phyloP scores from a whole-genome alignment of 2,329 filamentous ascomycete genomes.

The Cercospora sesami region DNA sequence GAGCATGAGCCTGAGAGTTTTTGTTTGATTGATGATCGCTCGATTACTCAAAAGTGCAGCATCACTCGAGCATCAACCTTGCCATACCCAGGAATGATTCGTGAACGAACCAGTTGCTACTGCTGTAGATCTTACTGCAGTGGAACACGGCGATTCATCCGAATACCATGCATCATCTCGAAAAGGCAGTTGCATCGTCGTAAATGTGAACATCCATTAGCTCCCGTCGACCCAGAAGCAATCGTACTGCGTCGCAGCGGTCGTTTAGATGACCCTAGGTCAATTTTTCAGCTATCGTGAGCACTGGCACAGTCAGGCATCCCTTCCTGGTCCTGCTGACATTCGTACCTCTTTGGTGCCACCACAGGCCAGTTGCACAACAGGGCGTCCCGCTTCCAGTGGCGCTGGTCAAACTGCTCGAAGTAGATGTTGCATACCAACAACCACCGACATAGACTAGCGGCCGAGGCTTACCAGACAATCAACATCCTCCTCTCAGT shows the following conservation, averaged over 20 bases:
- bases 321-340: background rate
- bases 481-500: background rate
- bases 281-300: background rate
- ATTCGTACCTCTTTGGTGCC: background rate
- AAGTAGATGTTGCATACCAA: slow-evolving; percentile 7
- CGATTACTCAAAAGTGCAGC: background rate
- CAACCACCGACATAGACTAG: slow-evolving; percentile 6
- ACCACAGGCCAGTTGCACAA: background rate
- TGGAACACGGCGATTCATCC: background rate
- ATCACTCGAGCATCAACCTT: background rate
- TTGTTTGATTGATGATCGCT: background rate
- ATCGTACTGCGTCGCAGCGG: background rate
- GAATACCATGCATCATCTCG: background rate
- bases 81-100: background rate
- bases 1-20: background rate
- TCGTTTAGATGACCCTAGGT: background rate
- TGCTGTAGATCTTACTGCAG: background rate
- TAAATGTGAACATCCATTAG: background rate
- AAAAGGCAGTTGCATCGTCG: background rate
- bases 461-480: background rate
- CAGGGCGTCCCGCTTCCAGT: background rate
- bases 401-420: slow-evolving; percentile 1
- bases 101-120: background rate
- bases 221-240: background rate
- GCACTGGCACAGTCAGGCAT: background rate